These are phyloP conservation scores for Pythium oligandrum DNA, from an alignment of 352 stramenopile species.

Conservation along the genomic window DNA sequence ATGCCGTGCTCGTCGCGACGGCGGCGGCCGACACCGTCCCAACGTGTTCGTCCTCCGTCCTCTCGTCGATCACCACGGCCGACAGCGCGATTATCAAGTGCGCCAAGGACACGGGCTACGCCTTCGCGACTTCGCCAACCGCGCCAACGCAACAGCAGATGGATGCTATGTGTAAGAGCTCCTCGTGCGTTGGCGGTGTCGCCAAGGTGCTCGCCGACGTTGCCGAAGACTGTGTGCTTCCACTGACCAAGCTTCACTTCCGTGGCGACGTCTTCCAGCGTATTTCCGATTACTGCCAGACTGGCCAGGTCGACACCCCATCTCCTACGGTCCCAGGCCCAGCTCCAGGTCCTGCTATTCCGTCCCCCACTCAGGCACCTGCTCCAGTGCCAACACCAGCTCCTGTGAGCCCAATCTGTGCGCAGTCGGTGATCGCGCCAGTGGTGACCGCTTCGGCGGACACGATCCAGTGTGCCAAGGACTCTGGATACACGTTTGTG, in stretches of 20 bases:
- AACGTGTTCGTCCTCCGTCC: too few species aligned
- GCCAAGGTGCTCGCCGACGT: slow-evolving; percentile 1
- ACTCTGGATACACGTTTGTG: slow-evolving; percentile 15
- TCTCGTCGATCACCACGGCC: too few species aligned
- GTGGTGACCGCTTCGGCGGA: slow-evolving; percentile 8
- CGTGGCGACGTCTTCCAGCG: background rate
- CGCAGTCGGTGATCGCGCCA: background rate
- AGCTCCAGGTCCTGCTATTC: background rate
- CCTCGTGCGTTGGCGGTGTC: slow-evolving; percentile 1
- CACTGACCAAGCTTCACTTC: background rate
- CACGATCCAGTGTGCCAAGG: slow-evolving; percentile 7
- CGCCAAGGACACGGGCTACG: background rate
- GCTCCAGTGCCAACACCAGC: slow-evolving; percentile 1
- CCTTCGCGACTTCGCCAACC: slow-evolving; percentile 2
- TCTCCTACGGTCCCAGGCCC: slow-evolving; percentile 4
- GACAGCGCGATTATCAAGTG: background rate
- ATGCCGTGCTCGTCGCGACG: too few species aligned
- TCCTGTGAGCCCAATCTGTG: slow-evolving; percentile 2
- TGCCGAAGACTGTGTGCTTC: slow-evolving; percentile 5
- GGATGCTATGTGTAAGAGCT: slow-evolving; percentile 9
- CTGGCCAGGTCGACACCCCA: slow-evolving; percentile 7
- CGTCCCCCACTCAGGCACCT: slow-evolving; percentile 5
- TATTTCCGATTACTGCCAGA: slow-evolving; percentile 7
- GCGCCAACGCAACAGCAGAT: slow-evolving; percentile 1
- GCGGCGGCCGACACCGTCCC: too few species aligned